Conservation (phyloP, 2,329 filamentous ascomycete genomes). For the Phaeosphaeriaceae sp. region DNA sequence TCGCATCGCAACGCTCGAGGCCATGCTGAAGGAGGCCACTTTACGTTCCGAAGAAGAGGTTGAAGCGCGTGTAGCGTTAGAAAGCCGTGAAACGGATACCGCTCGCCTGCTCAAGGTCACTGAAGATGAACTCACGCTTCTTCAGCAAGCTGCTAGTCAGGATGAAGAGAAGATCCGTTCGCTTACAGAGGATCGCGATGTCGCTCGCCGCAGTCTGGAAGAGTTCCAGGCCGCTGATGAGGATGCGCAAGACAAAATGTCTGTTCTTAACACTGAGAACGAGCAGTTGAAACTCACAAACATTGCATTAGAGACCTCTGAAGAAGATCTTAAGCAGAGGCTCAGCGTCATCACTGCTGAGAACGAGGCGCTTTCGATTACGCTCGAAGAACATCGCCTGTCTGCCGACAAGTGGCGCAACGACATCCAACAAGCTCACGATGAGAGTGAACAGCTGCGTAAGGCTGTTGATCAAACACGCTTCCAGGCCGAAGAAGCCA, state of each 20-base stretch:
- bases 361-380: slow-evolving; percentile 66
- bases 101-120: slow-evolving; percentile 55
- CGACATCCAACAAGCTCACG: slow-evolving; percentile 60
- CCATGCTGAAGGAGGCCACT: slow-evolving; percentile 42
- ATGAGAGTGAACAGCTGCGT: slow-evolving; percentile 70
- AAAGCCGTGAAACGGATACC: slow-evolving; percentile 53
- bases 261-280: slow-evolving; percentile 63
- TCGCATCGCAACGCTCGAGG: slow-evolving; percentile 45
- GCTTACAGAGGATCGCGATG: slow-evolving; percentile 52
- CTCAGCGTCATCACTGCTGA: slow-evolving; percentile 62
- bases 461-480: slow-evolving; percentile 75
- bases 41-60: slow-evolving; percentile 48
- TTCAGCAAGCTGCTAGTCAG: slow-evolving; percentile 52
- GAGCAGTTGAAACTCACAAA: slow-evolving; percentile 59
- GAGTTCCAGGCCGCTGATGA: slow-evolving; percentile 47
- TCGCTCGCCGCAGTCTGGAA: slow-evolving; percentile 48
- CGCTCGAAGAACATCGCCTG: slow-evolving; percentile 68
- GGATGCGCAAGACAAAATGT: slow-evolving; percentile 58
- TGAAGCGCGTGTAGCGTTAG: slow-evolving; percentile 50
- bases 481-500: slow-evolving; percentile 83
- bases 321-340: slow-evolving; percentile 59
- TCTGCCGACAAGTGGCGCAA: slow-evolving; percentile 65
- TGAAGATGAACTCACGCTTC: slow-evolving; percentile 56
- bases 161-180: slow-evolving; percentile 51
- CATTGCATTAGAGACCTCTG: slow-evolving; percentile 37